Evolutionary conservation across 2,329 filamentous ascomycete genomes (phyloP).

Genomic region (Cercospora nicotianae): DNA sequence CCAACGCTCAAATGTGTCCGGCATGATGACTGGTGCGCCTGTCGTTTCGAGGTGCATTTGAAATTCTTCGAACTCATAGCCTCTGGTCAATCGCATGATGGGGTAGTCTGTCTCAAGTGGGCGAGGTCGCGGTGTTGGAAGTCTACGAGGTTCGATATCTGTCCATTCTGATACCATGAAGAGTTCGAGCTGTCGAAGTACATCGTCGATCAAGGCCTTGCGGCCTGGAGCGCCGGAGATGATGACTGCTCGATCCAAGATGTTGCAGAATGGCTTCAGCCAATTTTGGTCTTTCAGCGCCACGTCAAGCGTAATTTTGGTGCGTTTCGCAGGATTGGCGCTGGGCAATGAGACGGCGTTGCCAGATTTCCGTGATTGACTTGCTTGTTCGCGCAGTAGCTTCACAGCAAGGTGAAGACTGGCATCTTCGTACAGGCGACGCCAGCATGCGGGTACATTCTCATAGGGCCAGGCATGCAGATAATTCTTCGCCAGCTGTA

Average conservation of each 20-base stretch:
- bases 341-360: neutral
- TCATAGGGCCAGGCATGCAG: conserved; percentile 70
- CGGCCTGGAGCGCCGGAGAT: conserved; percentile 66
- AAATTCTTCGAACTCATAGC: conserved; percentile 32
- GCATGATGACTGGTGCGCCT: conserved; percentile 65
- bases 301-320: neutral
- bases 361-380: neutral
- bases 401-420: conserved; percentile 61
- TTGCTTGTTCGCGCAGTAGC: conserved; percentile 20
- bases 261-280: conserved; percentile 55
- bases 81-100: conserved; percentile 17
- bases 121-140: conserved; percentile 18
- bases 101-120: conserved; percentile 10
- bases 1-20: conserved; percentile 67
- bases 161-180: conserved; percentile 17
- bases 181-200: conserved; percentile 54
- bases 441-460: conserved; percentile 67
- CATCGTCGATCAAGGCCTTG: conserved; percentile 48
- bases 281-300: neutral
- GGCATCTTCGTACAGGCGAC: conserved; percentile 69
- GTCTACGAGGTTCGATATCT: conserved; percentile 3
- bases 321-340: neutral
- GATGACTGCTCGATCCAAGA: conserved; percentile 75
- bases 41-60: conserved; percentile 32
- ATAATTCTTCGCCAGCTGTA: conserved; percentile 61